phyloP scores from a whole-genome alignment of 495 filamentous ascomycete genomes.

The Trichoderma virens region DNA sequence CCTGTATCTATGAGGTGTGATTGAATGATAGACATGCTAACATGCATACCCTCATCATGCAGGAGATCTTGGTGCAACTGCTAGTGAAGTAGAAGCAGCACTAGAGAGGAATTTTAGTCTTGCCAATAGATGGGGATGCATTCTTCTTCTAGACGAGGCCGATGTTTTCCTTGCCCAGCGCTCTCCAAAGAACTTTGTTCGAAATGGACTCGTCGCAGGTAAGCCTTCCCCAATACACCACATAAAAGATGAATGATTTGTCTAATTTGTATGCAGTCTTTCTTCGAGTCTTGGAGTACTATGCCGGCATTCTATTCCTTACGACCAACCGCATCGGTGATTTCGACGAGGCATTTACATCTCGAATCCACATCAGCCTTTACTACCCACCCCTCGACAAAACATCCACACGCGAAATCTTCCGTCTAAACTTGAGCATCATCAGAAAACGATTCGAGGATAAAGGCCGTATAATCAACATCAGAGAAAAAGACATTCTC shows the following conservation, averaged over 20 bases:
- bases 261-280: constrained; percentile 33
- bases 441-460: constrained; percentile 12
- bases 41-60: neutral
- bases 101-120: constrained; percentile 26
- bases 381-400: constrained; percentile 32
- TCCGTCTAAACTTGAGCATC: constrained; percentile 12
- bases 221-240: neutral
- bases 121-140: neutral
- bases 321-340: constrained; percentile 46
- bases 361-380: constrained; percentile 42
- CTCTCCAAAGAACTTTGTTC: neutral
- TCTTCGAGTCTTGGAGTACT: constrained; percentile 50
- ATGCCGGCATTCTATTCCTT: constrained; percentile 48
- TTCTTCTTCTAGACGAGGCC: neutral
- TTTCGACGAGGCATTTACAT: constrained; percentile 48
- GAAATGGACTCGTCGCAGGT: constrained; percentile 11
- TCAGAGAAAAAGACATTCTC: constrained; percentile 13
- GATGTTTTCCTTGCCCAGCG: neutral
- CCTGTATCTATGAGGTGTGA: constrained; percentile 24
- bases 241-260: no score
- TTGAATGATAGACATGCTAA: constrained; percentile 27
- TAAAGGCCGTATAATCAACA: neutral
- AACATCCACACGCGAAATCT: constrained; percentile 11
- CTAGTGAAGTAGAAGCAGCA: constrained; percentile 30
- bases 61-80: constrained; percentile 38